Evolutionary conservation across 345 rosid genomes (phyloP).

Genomic region (Diplotaxis tenuifolia): DNA sequence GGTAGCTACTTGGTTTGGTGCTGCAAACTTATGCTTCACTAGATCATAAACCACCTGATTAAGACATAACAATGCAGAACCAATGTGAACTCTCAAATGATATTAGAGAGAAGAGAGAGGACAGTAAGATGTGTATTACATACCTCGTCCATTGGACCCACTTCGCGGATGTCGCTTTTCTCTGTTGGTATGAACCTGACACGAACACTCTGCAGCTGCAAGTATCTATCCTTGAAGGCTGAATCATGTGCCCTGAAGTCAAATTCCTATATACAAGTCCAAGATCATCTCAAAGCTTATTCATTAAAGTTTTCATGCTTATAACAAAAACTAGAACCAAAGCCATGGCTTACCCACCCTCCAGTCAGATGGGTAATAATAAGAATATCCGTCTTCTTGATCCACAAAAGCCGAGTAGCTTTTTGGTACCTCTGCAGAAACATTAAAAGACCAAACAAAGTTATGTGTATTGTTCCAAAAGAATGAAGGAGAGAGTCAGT

Average conservation of each 20-base stretch:
- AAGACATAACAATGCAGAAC: not conserved
- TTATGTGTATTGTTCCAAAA: not conserved
- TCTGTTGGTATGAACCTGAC: slow-evolving; percentile 88
- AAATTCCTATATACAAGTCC: slow-evolving; percentile 51
- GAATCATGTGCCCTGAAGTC: slow-evolving; percentile 90
- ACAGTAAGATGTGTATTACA: not conserved
- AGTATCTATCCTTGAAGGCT: slow-evolving; percentile 71
- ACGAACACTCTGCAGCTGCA: slow-evolving; percentile 73
- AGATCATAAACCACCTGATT: slow-evolving; percentile 57
- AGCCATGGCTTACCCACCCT: slow-evolving; percentile 61
- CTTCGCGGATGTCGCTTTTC: slow-evolving; percentile 64
- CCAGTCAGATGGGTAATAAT: slow-evolving; percentile 89
- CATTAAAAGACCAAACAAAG: not conserved
- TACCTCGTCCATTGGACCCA: slow-evolving; percentile 89
- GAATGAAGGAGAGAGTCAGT: slow-evolving; percentile 1
- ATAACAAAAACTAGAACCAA: not conserved
- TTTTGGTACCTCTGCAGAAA: slow-evolving; percentile 58
- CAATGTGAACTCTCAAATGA: not conserved
- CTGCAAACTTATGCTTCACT: slow-evolving; percentile 60
- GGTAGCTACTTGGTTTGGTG: slow-evolving; percentile 67
- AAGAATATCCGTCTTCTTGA: slow-evolving; percentile 69
- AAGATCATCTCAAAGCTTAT: slow-evolving; percentile 15
- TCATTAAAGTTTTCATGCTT: not conserved
- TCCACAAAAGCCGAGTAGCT: slow-evolving; percentile 64
- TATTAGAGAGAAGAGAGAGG: not conserved